These are phyloP conservation scores for Capillidium rhysosporum DNA, from an alignment of 371 early-diverging fungal species.

Conservation along the genomic window DNA sequence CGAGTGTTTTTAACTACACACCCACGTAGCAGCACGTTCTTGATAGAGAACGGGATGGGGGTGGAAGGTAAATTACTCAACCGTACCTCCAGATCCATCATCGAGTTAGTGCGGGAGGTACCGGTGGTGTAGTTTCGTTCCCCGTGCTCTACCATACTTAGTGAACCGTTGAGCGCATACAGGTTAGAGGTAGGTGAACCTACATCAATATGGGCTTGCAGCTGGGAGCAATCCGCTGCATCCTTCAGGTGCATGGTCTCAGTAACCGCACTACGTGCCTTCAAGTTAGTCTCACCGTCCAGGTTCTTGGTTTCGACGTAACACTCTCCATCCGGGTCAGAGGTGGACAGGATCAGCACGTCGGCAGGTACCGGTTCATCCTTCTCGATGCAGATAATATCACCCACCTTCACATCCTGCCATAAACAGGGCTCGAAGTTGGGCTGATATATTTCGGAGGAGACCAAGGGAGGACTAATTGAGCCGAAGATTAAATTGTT, in stretches of 20 bases:
- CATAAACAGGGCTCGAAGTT: conserved; percentile 24
- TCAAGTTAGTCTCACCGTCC: conserved; percentile 51
- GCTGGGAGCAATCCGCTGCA: conserved; percentile 33
- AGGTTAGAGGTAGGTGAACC: conserved; percentile 52
- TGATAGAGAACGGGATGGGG: conserved; percentile 43
- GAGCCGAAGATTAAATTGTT: background rate
- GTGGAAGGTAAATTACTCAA: background rate
- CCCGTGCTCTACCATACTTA: conserved; percentile 14
- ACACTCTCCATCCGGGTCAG: conserved; percentile 78
- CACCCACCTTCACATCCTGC: conserved; percentile 69
- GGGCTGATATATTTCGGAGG: conserved; percentile 4
- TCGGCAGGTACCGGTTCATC: conserved; percentile 87
- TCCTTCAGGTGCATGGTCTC: conserved; percentile 37
- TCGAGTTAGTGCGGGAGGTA: conserved; percentile 8
- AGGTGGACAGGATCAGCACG: conserved; percentile 56
- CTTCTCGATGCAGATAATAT: conserved; percentile 70
- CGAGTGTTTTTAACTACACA: conserved; percentile 75
- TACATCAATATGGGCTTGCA: conserved; percentile 37
- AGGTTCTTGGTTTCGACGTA: conserved; percentile 91
- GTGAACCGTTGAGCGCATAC: conserved; percentile 31
- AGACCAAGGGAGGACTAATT: background rate
- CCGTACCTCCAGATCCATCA: background rate
- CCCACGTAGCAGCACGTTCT: conserved; percentile 78
- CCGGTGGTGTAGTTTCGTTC: background rate
- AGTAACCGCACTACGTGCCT: conserved; percentile 41